Evolutionary conservation across 768 basidiomycete species (phyloP), one percentile per base, ranked within the genome.

Genomic region (Lactarius sanguifluus): DNA sequence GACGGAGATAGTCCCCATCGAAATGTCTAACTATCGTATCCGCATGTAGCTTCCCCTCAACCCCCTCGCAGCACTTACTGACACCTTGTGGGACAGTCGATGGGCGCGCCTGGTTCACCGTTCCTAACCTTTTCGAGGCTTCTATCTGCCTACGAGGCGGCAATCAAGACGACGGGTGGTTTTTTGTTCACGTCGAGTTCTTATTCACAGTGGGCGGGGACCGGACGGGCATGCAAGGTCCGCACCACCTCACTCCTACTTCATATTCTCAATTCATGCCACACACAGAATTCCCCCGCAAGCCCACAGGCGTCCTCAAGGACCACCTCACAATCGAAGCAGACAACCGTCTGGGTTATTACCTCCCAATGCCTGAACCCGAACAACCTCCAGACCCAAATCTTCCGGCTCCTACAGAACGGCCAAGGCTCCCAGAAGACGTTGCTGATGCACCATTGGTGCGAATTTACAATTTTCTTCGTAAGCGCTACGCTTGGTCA

Each of bases 381-480:
- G 64, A 57, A 38, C 59, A 60, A 40, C 68, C 68, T 8, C 75
- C 81, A 34, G 78, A 80, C 5, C 73, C 78, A 3, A 76, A 75
- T 18, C 79, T 77, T 61, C 81, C 83, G 28, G 79, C 81, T 59
- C 50, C 50, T 15, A 38, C 57, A 10, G 66, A 67, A 50, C 75
- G 79, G 58, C 83, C 81, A 5, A 75, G 85, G 72, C 77, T 92
- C 30, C 83, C 86, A 0, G 81, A 82, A 56, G 85, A 85, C 58
- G 80, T 85, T 34, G 81, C 89, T 18, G 94, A 97, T 72, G 82
- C 92, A 32, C 95, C 96, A 13, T 83, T 98, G 3, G 84, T 94
- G 9, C 85, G 96, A 50, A 73, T 94, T 8, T 95, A 85, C 77
- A 96, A 96, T 71, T 92, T 96, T 70, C 80, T 98, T 41, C 94